Percentiles rank a stretch among this genome's conserved stretches.
Conservation (phyloP, 768 basidiomycete genomes). For the Podaxis carcinomalis region DNA sequence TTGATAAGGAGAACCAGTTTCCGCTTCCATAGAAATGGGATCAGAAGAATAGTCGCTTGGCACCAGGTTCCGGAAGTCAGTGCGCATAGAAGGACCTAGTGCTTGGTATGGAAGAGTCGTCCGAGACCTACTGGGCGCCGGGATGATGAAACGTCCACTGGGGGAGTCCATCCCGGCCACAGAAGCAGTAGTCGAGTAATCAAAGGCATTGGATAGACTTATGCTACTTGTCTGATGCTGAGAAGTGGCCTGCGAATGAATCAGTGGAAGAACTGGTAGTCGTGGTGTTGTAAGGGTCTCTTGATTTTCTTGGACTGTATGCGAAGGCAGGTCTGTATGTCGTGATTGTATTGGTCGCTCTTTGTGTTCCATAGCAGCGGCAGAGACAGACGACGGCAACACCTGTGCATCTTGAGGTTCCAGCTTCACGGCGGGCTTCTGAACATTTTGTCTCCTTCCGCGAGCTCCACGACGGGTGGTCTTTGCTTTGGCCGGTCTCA, state of each 20-base stretch:
- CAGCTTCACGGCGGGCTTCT: neutral
- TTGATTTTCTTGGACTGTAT: neutral
- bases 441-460: neutral
- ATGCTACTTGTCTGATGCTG: neutral
- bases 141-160: neutral
- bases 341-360: neutral
- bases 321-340: neutral
- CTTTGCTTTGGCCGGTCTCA: neutral
- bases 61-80: conserved; percentile 1
- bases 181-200: neutral
- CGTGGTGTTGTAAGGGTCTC: neutral
- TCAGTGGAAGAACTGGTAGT: neutral
- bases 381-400: neutral
- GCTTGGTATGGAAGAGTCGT: neutral
- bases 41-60: neutral
- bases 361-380: neutral
- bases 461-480: neutral
- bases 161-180: neutral
- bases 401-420: neutral
- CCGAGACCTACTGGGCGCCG: neutral
- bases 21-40: neutral
- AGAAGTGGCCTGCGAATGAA: neutral
- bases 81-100: conserved; percentile 8
- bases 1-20: neutral
- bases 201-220: neutral